Evolutionary conservation across 805 yeast species (phyloP).

Genomic region (Candida ovalis): DNA sequence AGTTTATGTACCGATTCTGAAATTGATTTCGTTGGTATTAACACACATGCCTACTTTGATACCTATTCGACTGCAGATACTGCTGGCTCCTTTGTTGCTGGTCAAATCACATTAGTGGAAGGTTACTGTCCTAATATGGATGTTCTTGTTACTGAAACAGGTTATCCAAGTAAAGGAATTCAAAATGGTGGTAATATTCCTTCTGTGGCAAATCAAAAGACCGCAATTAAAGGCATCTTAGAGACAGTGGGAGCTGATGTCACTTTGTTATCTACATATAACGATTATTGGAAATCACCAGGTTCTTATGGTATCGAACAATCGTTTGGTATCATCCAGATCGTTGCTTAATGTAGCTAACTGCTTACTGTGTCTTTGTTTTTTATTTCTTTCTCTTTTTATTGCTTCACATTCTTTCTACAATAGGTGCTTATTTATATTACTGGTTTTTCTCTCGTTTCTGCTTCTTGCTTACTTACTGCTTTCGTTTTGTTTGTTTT

Average conservation of each 20-base stretch:
- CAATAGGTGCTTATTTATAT: background rate
- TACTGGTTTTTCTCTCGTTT: background rate
- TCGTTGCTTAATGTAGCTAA: slow-evolving; percentile 15
- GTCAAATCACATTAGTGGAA: slow-evolving; percentile 55
- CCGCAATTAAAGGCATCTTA: slow-evolving; percentile 64
- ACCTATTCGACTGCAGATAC: slow-evolving; percentile 52
- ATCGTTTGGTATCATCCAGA: slow-evolving; percentile 64
- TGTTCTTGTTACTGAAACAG: slow-evolving; percentile 77
- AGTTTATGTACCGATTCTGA: slow-evolving; percentile 63
- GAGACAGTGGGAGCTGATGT: slow-evolving; percentile 53
- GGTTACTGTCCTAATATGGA: slow-evolving; percentile 51
- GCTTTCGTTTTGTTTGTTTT: background rate
- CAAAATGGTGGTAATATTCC: slow-evolving; percentile 76
- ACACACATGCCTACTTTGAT: slow-evolving; percentile 85
- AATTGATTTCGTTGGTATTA: slow-evolving; percentile 81
- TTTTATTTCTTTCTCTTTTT: background rate
- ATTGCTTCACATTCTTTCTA: background rate
- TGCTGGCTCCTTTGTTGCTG: slow-evolving; percentile 67
- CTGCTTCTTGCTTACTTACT: background rate
- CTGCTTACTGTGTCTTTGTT: slow-evolving; percentile 1
- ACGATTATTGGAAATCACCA: slow-evolving; percentile 85
- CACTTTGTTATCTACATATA: slow-evolving; percentile 72
- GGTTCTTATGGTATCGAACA: slow-evolving; percentile 86
- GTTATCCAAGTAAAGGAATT: slow-evolving; percentile 77
- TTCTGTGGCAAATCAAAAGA: slow-evolving; percentile 59